Evolutionary conservation across 2,329 filamentous ascomycete species (phyloP).

Genomic region (Ophiostoma perfectum): DNA sequence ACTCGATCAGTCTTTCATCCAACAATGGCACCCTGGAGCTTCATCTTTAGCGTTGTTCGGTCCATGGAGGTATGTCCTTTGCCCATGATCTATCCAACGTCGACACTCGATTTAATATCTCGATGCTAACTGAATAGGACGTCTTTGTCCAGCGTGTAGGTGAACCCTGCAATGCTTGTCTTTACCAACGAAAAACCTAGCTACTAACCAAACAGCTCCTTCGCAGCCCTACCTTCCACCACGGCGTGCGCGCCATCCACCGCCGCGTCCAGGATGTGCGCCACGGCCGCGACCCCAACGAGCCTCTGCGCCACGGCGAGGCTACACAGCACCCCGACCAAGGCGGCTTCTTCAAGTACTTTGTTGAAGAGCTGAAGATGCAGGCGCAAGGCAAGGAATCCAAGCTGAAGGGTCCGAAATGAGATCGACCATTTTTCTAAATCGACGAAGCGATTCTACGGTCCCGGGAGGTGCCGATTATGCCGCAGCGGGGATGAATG

Average conservation of each 20-base stretch:
- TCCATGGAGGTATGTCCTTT: slow-evolving; percentile 20
- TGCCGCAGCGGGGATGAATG: background rate
- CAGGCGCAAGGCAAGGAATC: slow-evolving; percentile 40
- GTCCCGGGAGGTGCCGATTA: background rate
- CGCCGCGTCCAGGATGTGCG: slow-evolving; percentile 44
- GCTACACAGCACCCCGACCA: slow-evolving; percentile 41
- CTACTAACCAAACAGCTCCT: slow-evolving; percentile 39
- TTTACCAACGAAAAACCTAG: background rate
- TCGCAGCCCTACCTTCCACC: slow-evolving; percentile 47
- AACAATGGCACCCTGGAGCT: slow-evolving; percentile 25
- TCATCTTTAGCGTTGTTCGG: slow-evolving; percentile 23
- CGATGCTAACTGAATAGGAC: slow-evolving; percentile 18
- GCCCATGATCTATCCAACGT: background rate
- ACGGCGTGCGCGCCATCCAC: slow-evolving; percentile 47
- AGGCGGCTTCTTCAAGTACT: slow-evolving; percentile 42
- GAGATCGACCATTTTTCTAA: background rate
- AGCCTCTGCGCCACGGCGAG: slow-evolving; percentile 48
- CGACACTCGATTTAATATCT: background rate
- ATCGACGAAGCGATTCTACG: too few species aligned
- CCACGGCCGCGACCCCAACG: slow-evolving; percentile 46
- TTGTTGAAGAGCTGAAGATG: slow-evolving; percentile 47
- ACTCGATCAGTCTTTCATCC: too few species aligned
- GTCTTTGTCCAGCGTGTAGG: slow-evolving; percentile 25
- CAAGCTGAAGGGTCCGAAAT: background rate
- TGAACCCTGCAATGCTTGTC: background rate